A percentile compares a stretch with the other conserved stretches of the same genome.
Evolutionary conservation across 225 moss, liverwort and hornwort species (phyloP).

Genomic region (Straminergon stramineum): DNA sequence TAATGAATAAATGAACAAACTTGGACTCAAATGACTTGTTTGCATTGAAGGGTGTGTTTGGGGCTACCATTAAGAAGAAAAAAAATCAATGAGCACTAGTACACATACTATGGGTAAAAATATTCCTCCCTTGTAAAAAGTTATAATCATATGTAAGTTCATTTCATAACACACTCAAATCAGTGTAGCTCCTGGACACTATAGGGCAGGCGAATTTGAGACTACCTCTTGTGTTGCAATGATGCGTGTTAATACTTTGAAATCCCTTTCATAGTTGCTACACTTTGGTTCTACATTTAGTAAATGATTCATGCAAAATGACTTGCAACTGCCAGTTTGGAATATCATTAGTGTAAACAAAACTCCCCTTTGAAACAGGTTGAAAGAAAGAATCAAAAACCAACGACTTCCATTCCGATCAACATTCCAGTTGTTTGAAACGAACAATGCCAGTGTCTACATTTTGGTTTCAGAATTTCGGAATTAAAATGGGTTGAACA

Average conservation of each 20-base stretch:
- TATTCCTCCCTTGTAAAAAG: neutral
- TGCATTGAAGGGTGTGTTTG: neutral
- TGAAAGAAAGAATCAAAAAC: too few relatives aligned
- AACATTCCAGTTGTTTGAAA: neutral
- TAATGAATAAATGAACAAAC: neutral
- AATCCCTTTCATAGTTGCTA: neutral
- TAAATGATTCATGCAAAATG: neutral
- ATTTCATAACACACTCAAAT: neutral
- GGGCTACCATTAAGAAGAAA: neutral
- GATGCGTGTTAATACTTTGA: neutral
- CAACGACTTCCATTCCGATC: too few relatives aligned
- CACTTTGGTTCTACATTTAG: neutral
- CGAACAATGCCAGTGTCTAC: neutral
- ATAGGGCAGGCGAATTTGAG: neutral
- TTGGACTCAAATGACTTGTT: neutral
- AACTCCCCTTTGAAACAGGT: too few relatives aligned
- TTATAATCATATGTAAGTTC: neutral
- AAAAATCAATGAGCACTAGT: neutral
- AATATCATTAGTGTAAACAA: neutral
- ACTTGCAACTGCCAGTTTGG: neutral
- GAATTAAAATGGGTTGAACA: neutral
- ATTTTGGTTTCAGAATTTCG: neutral
- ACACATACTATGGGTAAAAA: neutral
- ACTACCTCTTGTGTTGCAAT: neutral
- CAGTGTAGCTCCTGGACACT: neutral